Evolutionary conservation across 495 filamentous ascomycete species (phyloP).

Genomic region (Trichocladium uniseriatum): DNA sequence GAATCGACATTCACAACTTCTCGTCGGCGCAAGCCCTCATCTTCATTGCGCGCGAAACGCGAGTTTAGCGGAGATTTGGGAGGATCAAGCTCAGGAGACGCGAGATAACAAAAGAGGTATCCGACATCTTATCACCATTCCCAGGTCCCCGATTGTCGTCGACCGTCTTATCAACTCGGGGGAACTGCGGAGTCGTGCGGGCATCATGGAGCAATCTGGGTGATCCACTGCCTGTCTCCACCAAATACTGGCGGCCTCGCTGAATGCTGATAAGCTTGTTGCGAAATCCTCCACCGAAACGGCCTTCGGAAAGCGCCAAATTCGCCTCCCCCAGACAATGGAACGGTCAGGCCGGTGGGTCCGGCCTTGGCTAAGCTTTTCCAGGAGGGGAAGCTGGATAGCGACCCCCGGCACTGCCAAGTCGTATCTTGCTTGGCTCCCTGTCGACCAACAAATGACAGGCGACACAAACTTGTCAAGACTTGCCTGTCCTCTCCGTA

Average conservation of each 20-base stretch:
- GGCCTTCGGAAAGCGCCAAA: neutral
- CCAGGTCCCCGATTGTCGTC: no score
- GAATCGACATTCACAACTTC: no score
- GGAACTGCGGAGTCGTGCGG: no score
- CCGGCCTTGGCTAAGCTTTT: neutral
- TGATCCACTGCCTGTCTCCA: no score
- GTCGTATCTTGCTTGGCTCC: neutral
- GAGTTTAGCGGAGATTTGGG: no score
- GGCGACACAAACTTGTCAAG: neutral
- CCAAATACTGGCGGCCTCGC: neutral
- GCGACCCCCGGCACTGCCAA: slow-evolving; percentile 2
- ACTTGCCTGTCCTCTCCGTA: neutral
- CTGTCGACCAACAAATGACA: slow-evolving; percentile 5
- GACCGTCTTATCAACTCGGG: no score
- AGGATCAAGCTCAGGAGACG: no score
- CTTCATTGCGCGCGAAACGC: no score
- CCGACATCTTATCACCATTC: no score
- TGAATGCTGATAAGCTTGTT: neutral
- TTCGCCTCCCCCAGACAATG: slow-evolving; percentile 1
- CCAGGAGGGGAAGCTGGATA: neutral
- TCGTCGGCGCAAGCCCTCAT: no score
- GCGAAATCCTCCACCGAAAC: neutral
- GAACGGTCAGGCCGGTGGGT: neutral
- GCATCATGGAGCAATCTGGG: no score
- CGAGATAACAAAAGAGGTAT: no score